Evolutionary conservation across 139 green algal species (phyloP), one percentile per base, ranked within the genome.

Genomic region (Chlamydomonas sp.): DNA sequence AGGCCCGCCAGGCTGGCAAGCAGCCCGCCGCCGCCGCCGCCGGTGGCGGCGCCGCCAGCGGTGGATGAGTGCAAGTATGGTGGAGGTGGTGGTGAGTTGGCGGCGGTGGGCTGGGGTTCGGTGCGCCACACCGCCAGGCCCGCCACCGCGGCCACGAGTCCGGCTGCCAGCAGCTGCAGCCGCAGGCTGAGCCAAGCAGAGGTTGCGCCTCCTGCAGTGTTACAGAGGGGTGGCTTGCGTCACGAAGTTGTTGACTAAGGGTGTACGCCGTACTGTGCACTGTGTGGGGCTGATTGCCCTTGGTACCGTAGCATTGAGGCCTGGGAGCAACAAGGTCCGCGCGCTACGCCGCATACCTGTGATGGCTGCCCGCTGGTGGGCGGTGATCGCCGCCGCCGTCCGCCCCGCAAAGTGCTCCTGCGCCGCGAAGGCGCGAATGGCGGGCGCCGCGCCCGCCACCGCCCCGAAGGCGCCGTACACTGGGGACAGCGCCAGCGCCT

Each of bases 111-210:
- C 31, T 49, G 31, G 31, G 31, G 31, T 49, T 49, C 49, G 77
- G 78, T 66, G 4, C 61, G 63, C 71, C 83, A 78, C 0, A 96
- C 92, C 0, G 94, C 95, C 9, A 96, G 78, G 7, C 85, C 66
- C 0, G 89, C 92, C 17, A 98, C 89, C 0, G 92, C 87, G 3
- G 90, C 90, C 15, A 97, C 91, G 31, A 98, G 84, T 1, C 76
- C 77, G 0, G 95, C 91, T 58, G 96, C 96, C 85, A 98, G 91
- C 17, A 97, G 88, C 91, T 98, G 96, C 87, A 99, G 93, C 9
- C 96, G 89, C 60, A 97, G 71, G 1, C 79, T 78, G 64, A 98
- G 92, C 97, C 97, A 99, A 79, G 92, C 85, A 60, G 90, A 87
- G 16, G 90, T 87, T 69, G 90, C 90, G 68, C 86, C 90, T 31